Evolutionary conservation across 352 stramenopile genomes (phyloP), one percentile per base, ranked within the genome.

Genomic region (Phytopythium litorale): DNA sequence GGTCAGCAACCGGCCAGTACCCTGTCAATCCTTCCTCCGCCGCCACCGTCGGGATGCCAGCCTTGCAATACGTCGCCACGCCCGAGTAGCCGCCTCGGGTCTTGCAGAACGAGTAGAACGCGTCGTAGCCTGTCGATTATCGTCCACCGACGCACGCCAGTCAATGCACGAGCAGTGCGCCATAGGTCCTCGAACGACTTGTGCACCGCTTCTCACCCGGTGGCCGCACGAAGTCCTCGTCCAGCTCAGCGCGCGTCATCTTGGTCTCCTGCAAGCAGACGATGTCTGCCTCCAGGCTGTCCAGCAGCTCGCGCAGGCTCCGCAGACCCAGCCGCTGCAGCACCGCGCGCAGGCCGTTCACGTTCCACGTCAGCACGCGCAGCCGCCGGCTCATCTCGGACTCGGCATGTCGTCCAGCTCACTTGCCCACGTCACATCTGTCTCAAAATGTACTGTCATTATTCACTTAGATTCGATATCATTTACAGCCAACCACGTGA

Each of bases 251-350:
- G 55, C 86, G 85, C 63, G 87, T 94, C 55, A 91, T 73, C 58
- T 96, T 96, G 32, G 87, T 94, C 69, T 96, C 87, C 65, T 96
- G 87, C 62, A 96, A 75, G 63, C 87, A 96, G 21, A 93, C 63
- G 16, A 96, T 76, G 50, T 94, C 85, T 0, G 85, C 84, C 0
- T 83, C 66, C 21, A 92, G 69, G 13, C 56, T 71, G 35, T 79
- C 62, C 32, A 95, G 64, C 49, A 95, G 76, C 55, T 81, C 60
- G 45, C 61, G 59, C 11, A 91, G 52, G 54, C 49, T 83, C 57
- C 11, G 18, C 59, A 76, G 73, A 46, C 78, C 73, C 23, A 84
- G 65, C 13, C 84, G 78, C 63, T 87, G 78, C 55, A 95, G 68
- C 46, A 90, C 78, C 4, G 87, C 84, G 58, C 84, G 82, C 67